Conservation (phyloP, 2,329 filamentous ascomycete species). For the Sporothrix variecibatus region DNA sequence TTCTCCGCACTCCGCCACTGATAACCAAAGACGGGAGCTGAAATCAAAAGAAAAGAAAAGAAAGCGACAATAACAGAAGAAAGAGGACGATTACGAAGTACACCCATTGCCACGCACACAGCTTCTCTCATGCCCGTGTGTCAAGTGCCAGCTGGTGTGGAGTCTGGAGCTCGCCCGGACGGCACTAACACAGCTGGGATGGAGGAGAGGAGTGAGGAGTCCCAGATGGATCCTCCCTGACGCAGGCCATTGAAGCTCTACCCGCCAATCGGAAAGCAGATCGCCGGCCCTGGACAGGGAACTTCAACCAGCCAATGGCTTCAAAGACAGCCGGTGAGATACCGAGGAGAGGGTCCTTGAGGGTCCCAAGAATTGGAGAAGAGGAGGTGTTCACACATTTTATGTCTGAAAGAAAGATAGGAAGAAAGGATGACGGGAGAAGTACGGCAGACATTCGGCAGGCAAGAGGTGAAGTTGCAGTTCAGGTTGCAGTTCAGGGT, state of each 20-base stretch:
- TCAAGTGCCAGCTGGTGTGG: conserved; percentile 1
- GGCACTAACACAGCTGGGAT: neutral
- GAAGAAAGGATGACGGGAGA: neutral
- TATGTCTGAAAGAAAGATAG: neutral
- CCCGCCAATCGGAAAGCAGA: conserved; percentile 18
- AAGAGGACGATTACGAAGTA: neutral
- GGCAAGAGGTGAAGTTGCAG: neutral
- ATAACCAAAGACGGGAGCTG: neutral
- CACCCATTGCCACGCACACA: neutral
- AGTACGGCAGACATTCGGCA: neutral
- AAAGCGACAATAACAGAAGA: neutral
- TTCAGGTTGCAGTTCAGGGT: neutral
- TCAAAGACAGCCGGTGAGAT: neutral
- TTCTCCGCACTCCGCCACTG: neutral
- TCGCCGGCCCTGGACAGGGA: neutral
- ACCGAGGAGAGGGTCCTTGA: neutral
- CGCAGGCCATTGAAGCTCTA: neutral
- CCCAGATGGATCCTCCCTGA: neutral
- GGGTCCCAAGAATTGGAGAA: neutral
- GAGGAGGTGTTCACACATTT: neutral
- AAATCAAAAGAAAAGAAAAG: neutral
- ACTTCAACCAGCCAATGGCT: neutral
- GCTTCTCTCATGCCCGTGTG: neutral
- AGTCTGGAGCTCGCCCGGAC: neutral
- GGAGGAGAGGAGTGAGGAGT: neutral